Evolutionary conservation across 208 protist species (phyloP), one percentile per base, ranked within the genome.

Genomic region (Crithidia brevicula): DNA sequence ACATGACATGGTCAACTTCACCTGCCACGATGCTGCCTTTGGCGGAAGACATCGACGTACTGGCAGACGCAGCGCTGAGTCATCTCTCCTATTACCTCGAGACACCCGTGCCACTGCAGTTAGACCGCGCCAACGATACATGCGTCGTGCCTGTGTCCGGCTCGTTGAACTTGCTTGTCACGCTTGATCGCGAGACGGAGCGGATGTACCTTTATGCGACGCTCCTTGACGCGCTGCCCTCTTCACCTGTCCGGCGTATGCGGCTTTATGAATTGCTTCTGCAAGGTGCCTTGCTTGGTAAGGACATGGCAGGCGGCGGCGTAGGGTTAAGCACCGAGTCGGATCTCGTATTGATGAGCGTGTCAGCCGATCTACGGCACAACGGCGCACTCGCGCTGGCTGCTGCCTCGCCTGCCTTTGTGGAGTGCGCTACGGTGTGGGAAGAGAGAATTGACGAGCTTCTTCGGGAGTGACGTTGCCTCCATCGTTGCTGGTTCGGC

Each of bases 121-220:
- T 96, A 9, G 83, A 93, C 28, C 27, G 57, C 11, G 64, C 49
- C 9, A 91, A 85, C 53, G 67, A 91, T 52, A 95, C 92, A 0
- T 91, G 85, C 36, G 74, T 92, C 8, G 20, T 96, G 22, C 53
- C 79, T 0, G 60, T 91, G 3, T 67, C 71, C 2, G 42, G 63
- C n/a, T 47, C 51, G 7, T 38, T 79, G 52, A 89, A 72, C 31
- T 15, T 92, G 10, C 79, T 97, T 28, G 31, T 97, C n/a, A 95
- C 92, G 8, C 47, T 94, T 0, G 92, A 97, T 46, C 42, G 70
- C 25, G 62, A 67, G 18, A 86, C 88, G 20, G 86, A 88, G 66
- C 77, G 80, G 15, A 31, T 95, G 11, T 93, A 85, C 64, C 65
- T 95, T 13, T 97, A 97, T 73, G 76, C 80, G 16, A 81, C 86